These are phyloP conservation scores for apple (Malus domestica) DNA, from an alignment of 306 rosid genomes.

Conservation along the genomic window DNA sequence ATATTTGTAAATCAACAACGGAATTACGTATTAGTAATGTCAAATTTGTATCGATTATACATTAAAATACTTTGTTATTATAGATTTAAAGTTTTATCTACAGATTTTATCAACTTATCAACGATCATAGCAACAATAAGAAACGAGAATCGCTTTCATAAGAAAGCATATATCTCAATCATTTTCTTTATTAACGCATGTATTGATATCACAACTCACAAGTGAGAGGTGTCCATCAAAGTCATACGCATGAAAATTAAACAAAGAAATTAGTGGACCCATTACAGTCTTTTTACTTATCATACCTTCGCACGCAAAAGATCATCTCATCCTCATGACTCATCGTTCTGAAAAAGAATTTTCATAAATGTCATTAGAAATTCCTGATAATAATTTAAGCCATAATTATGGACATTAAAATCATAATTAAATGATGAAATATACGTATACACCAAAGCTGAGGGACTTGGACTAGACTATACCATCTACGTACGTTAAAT, in stretches of 20 bases:
- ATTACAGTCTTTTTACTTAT: conserved; percentile 14
- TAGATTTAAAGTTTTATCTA: too few relatives aligned
- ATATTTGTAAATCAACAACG: neutral
- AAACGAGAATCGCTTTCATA: neutral
- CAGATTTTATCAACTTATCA: neutral
- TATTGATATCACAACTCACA: neutral
- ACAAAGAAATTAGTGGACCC: conserved; percentile 25
- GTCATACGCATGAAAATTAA: conserved; percentile 21
- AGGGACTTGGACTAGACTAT: neutral
- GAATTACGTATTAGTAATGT: too few relatives aligned
- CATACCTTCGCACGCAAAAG: conserved; percentile 43
- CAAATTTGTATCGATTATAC: too few relatives aligned
- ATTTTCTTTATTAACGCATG: neutral
- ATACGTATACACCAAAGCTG: neutral
- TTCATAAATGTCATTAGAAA: neutral
- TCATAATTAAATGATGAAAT: neutral
- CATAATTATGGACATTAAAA: neutral
- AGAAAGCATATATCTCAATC: neutral
- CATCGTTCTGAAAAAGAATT: neutral
- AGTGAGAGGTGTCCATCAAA: conserved; percentile 13
- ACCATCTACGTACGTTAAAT: neutral
- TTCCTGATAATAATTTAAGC: neutral
- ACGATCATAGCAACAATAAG: neutral
- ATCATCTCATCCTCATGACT: conserved; percentile 5
- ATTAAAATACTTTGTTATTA: too few relatives aligned